These are phyloP conservation scores for Ophiostoma triangulosporum DNA, from an alignment of 2,329 filamentous ascomycete genomes.

Conservation along the genomic window DNA sequence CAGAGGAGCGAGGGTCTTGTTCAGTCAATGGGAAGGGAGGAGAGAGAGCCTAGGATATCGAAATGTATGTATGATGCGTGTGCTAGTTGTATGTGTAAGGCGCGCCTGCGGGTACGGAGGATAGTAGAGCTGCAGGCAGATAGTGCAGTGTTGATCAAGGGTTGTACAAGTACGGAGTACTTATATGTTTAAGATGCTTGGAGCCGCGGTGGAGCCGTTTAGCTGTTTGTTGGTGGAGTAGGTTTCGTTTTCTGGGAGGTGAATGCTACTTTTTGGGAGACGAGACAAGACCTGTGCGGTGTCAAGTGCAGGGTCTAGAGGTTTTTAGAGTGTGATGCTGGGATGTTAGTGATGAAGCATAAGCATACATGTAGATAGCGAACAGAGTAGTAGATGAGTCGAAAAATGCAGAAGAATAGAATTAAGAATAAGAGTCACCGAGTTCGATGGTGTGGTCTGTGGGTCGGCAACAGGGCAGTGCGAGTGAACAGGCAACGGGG, in stretches of 20 bases:
- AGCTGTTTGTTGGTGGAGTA: constrained; percentile 1
- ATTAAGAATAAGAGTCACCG: neutral
- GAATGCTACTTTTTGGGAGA: too few species aligned
- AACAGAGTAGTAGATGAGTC: too few species aligned
- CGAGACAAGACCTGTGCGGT: too few species aligned
- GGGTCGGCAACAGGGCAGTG: neutral
- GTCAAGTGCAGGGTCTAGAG: too few species aligned
- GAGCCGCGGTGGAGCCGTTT: constrained; percentile 7
- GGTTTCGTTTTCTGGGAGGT: constrained; percentile 4
- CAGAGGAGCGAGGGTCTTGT: neutral
- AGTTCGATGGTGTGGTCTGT: neutral
- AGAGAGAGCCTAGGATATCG: neutral
- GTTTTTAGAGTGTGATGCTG: too few species aligned
- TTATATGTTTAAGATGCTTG: neutral
- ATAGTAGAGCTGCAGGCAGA: neutral
- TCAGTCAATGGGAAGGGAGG: neutral
- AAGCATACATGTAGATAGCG: too few species aligned
- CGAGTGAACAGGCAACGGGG: neutral
- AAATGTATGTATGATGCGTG: neutral
- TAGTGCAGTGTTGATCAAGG: neutral
- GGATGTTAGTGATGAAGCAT: neutral
- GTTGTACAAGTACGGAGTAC: neutral
- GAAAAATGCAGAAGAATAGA: neutral
- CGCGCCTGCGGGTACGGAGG: neutral
- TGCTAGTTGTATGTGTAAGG: neutral